These are phyloP conservation scores for Wickerhamomyces rabaulensis DNA, from an alignment of 805 yeast genomes.

Conservation along the genomic window DNA sequence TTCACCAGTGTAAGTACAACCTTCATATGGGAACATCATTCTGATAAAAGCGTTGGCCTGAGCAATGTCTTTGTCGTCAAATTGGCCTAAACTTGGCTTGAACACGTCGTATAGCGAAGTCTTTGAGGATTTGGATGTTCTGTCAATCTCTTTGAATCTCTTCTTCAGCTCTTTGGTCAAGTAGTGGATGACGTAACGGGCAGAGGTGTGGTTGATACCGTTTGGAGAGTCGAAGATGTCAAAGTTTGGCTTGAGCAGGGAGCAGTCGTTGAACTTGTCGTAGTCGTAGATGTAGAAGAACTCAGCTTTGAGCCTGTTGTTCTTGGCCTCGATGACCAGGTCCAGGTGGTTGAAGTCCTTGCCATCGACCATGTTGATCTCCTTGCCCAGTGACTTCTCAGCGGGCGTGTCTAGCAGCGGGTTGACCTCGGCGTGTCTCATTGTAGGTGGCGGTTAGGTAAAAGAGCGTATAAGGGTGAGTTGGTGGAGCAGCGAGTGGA, in stretches of 20 bases:
- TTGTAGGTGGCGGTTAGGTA: background rate
- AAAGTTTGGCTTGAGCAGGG: slow-evolving; percentile 20
- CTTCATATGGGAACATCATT: slow-evolving; percentile 31
- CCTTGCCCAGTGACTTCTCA: slow-evolving; percentile 22
- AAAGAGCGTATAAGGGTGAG: background rate
- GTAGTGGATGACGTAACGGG: slow-evolving; percentile 30
- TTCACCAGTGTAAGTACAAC: slow-evolving; percentile 30
- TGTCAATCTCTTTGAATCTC: slow-evolving; percentile 16
- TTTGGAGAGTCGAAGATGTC: slow-evolving; percentile 15
- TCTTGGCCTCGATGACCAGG: slow-evolving; percentile 24
- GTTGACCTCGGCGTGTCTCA: background rate
- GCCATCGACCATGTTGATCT: slow-evolving; percentile 19
- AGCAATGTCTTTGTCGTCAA: slow-evolving; percentile 25
- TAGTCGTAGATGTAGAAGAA: slow-evolving; percentile 30
- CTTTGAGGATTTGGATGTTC: slow-evolving; percentile 12
- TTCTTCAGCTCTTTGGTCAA: slow-evolving; percentile 27
- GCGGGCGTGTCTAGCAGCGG: slow-evolving; percentile 21
- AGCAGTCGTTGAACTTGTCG: slow-evolving; percentile 24
- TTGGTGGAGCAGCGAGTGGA: background rate
- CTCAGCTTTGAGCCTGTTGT: slow-evolving; percentile 24
- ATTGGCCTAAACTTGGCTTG: slow-evolving; percentile 31
- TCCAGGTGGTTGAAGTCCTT: slow-evolving; percentile 24
- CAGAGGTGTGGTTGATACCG: slow-evolving; percentile 27
- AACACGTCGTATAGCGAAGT: slow-evolving; percentile 26
- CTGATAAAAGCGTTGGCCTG: slow-evolving; percentile 24